phyloP scores from a whole-genome alignment of 495 filamentous ascomycete species.

The Glarea lozoyensis region DNA sequence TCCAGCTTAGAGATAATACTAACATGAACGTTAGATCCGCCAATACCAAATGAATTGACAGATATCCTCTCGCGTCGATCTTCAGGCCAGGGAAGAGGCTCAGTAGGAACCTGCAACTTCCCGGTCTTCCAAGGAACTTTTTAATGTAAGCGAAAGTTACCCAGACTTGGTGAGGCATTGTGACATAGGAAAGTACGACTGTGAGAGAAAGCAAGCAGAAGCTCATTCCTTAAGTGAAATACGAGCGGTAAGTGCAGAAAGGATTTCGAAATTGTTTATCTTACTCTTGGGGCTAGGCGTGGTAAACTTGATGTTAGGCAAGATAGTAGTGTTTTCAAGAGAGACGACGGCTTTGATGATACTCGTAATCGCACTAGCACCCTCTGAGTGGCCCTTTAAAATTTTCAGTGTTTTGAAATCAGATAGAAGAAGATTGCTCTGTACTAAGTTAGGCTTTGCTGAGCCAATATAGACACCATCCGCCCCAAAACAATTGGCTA shows the following conservation, averaged over 20 bases:
- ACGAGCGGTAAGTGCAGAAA: constrained; percentile 40
- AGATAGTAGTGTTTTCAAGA: constrained; percentile 43
- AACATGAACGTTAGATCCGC: constrained; percentile 46
- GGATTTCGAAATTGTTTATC: neutral
- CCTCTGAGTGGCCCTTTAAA: constrained; percentile 46
- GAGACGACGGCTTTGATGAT: constrained; percentile 48
- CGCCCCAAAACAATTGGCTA: constrained; percentile 35
- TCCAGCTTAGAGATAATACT: too few species aligned
- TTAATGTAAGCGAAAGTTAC: neutral
- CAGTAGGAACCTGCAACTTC: constrained; percentile 20
- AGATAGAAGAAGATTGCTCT: too few species aligned
- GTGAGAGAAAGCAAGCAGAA: too few species aligned
- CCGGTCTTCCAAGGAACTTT: constrained; percentile 24
- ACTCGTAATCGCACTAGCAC: constrained; percentile 43
- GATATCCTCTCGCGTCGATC: neutral
- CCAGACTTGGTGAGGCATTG: too few species aligned
- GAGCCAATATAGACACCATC: neutral
- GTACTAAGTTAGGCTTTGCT: constrained; percentile 4
- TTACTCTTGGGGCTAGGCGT: constrained; percentile 21
- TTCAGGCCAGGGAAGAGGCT: constrained; percentile 1
- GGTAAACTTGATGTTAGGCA: constrained; percentile 31
- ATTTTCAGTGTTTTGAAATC: too few species aligned
- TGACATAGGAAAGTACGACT: too few species aligned
- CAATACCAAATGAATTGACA: constrained; percentile 40
- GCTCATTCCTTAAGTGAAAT: constrained; percentile 19